phyloP scores from a whole-genome alignment of 2,329 filamentous ascomycete genomes.

The Cladorrhinum sp. region DNA sequence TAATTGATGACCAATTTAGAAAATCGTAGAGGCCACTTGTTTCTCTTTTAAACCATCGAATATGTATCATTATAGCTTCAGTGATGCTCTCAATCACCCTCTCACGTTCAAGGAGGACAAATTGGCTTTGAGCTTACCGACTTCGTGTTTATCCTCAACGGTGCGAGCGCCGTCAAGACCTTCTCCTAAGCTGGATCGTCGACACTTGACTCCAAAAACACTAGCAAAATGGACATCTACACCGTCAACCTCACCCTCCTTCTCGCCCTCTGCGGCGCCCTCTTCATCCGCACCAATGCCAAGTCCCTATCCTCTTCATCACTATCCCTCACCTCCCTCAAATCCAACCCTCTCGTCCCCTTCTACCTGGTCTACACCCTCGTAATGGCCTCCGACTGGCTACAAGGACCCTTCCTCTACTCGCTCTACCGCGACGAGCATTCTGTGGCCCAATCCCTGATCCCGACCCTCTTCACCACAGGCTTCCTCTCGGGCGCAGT shows the following conservation, averaged over 20 bases:
- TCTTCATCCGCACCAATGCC: constrained; percentile 21
- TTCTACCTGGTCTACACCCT: constrained; percentile 47
- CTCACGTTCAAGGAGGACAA: constrained; percentile 59
- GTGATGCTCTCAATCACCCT: no score
- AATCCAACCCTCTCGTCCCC: constrained; percentile 27
- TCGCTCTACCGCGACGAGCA: constrained; percentile 37
- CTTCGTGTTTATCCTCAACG: constrained; percentile 98
- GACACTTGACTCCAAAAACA: constrained; percentile 53
- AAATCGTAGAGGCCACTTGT: constrained; percentile 14
- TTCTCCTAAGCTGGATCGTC: constrained; percentile 91
- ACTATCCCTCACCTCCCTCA: not conserved
- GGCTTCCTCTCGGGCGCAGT: constrained; percentile 45
- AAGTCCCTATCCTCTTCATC: not conserved
- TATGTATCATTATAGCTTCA: not conserved
- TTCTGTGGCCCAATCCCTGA: constrained; percentile 27
- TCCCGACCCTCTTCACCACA: constrained; percentile 42
- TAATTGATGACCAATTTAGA: constrained; percentile 5
- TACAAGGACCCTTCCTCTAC: constrained; percentile 43
- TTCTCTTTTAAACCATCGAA: not conserved
- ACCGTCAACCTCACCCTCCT: constrained; percentile 35
- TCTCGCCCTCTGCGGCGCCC: constrained; percentile 32
- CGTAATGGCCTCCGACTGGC: constrained; percentile 51
- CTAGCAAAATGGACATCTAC: constrained; percentile 32
- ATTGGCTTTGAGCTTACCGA: constrained; percentile 86
- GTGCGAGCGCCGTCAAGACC: constrained; percentile 81